Base-by-base conservation (phyloP, 805 yeast genomes). In the Wickerhamiella slavikovae region DNA sequence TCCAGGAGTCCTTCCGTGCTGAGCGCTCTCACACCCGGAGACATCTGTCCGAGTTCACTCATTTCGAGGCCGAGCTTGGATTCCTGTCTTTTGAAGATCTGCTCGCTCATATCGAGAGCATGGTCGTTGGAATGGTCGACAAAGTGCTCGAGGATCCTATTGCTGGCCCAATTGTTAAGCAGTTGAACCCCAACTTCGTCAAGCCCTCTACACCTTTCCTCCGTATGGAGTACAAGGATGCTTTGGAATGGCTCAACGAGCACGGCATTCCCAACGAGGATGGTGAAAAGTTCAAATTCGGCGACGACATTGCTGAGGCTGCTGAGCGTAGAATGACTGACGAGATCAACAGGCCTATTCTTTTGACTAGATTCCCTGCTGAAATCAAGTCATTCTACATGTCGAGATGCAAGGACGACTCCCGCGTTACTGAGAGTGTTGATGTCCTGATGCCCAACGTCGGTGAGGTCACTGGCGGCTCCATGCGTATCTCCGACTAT, bases 241-340 rank as follows among this genome's bases (percentile, higher is more conserved):
- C 98, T 17, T 64, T 89, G 43, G 79, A 72, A 21, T 89, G 98
- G 96, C 71, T 89, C 57, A 79, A 80, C 67, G 95, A 83, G 57
- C 80, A 85, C 57, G 85, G 75, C 31, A 70, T 91, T 46, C 71
- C 72, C 47, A 89, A 85, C 67, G 98, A 89, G 62, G 94, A 85
- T 9, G 95, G 89, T 38, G 76, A 80, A 51, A 59, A 62, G 42
- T 89, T 85, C 72, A 68, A 75, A 57, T 89, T 89, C 43, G 99
- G 99, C 54, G 99, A 89, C 51, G 99, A 89, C 54, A 89, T 89
- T 40, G 95, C 96, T 36, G 99, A 89, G 61, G 98, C 98, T 33
- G 98, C 95, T 35, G 99, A 89, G 66, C 77, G 99, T 54, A 78
- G 74, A 57, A 89, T 89, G 99, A 80, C 93, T 20, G 99, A 89